Percentiles rank a stretch among this genome's conserved stretches.
phyloP scores from a whole-genome alignment of 257 asterid genomes.

The Dorcoceras hygrometricum region DNA sequence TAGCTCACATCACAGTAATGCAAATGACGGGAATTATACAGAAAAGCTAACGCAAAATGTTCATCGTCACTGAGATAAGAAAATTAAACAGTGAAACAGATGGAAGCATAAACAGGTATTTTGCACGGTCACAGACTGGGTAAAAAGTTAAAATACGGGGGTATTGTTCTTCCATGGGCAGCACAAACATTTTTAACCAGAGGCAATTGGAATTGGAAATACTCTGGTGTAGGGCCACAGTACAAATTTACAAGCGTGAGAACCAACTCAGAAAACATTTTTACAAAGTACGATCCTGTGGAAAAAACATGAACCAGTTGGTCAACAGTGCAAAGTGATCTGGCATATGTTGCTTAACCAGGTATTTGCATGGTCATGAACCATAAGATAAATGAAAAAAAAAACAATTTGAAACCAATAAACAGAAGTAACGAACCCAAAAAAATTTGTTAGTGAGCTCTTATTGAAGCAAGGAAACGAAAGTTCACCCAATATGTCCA shows the following conservation, averaged over 20 bases:
- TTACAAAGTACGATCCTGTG: slow-evolving; percentile 75
- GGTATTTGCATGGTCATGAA: too few relatives aligned
- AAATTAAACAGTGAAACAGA: too few relatives aligned
- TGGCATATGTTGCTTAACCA: slow-evolving; percentile 26
- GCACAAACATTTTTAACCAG: slow-evolving; percentile 55
- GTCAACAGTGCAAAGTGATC: slow-evolving; percentile 77
- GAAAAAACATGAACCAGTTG: slow-evolving; percentile 94
- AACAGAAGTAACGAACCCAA: too few relatives aligned
- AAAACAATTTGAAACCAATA: too few relatives aligned
- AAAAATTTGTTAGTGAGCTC: not conserved
- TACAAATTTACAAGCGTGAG: slow-evolving; percentile 78
- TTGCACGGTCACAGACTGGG: not conserved
- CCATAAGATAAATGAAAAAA: too few relatives aligned
- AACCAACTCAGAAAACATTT: slow-evolving; percentile 85
- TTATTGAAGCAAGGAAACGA: not conserved
- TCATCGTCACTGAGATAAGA: not conserved
- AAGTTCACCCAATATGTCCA: not conserved
- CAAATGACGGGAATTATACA: not conserved
- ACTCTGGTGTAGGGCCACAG: slow-evolving; percentile 85
- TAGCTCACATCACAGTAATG: not conserved
- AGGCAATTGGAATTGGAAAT: slow-evolving; percentile 31
- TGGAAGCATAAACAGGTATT: not conserved
- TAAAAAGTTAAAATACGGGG: slow-evolving; percentile 31
- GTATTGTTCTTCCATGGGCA: slow-evolving; percentile 70
- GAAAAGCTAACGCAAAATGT: too few relatives aligned